A percentile compares a stretch with the other conserved stretches of the same genome.
phyloP scores from a whole-genome alignment of 2,329 filamentous ascomycete species.

The Phialophora chinensis region DNA sequence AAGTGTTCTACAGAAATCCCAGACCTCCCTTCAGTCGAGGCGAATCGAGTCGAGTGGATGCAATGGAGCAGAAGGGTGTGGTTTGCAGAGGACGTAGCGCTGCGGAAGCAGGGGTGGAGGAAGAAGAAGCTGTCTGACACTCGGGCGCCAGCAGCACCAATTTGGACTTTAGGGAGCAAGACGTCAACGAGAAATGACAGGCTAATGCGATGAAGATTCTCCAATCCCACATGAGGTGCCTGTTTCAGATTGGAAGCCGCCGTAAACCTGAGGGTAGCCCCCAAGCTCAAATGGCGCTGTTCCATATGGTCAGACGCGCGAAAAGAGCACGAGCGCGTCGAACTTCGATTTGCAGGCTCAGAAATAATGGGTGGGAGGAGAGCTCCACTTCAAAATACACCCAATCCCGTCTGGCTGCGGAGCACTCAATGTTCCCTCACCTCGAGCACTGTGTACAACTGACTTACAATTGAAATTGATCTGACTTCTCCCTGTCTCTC shows the following conservation, averaged over 20 bases:
- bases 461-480: background rate
- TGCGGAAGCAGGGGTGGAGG: conserved; percentile 1
- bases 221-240: conserved; percentile 15
- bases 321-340: conserved; percentile 9
- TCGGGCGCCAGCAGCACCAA: conserved; percentile 5
- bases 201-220: conserved; percentile 19
- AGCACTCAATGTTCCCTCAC: conserved; percentile 11
- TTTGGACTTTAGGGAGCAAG: conserved; percentile 21
- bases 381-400: background rate
- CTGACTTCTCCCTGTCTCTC: background rate
- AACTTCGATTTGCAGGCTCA: conserved; percentile 5
- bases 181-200: conserved; percentile 16
- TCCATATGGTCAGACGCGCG: conserved; percentile 14
- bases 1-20: background rate
- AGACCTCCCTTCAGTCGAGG: conserved; percentile 9
- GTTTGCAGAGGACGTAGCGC: conserved; percentile 20
- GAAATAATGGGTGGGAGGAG: conserved; percentile 9
- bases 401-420: conserved; percentile 22
- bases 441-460: conserved; percentile 9
- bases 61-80: conserved; percentile 1
- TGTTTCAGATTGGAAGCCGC: conserved; percentile 14
- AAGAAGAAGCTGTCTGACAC: conserved; percentile 1
- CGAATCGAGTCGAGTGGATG: conserved; percentile 9
- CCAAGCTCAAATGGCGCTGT: conserved; percentile 10
- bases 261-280: conserved; percentile 1